phyloP scores from a whole-genome alignment of 2,329 filamentous ascomycete genomes.

The Fusarium irregulare region DNA sequence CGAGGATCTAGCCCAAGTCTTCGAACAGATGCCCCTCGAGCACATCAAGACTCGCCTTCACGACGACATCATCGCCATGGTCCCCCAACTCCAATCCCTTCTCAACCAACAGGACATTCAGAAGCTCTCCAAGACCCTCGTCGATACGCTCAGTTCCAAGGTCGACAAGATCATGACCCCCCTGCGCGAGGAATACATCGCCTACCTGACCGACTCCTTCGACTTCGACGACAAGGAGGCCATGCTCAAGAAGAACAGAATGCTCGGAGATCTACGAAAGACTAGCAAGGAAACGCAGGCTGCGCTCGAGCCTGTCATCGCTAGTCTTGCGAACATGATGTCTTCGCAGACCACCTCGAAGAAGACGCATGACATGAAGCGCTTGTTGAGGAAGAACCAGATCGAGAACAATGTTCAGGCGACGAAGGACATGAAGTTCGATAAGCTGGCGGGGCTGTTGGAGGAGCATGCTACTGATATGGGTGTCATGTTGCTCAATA shows the following conservation, averaged over 20 bases:
- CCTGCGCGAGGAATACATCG: background rate
- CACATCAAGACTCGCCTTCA: constrained; percentile 4
- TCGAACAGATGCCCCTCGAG: background rate
- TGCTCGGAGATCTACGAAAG: background rate
- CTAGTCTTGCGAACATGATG: constrained; percentile 17
- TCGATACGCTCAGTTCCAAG: constrained; percentile 11
- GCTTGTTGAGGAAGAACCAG: constrained; percentile 8
- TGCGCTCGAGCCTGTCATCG: background rate
- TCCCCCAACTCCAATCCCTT: constrained; percentile 13
- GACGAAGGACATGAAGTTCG: constrained; percentile 19
- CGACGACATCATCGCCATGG: constrained; percentile 6
- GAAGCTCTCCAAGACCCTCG: constrained; percentile 1
- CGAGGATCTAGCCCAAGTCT: background rate
- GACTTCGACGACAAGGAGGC: background rate
- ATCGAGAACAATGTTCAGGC: constrained; percentile 24
- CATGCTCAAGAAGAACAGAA: constrained; percentile 9
- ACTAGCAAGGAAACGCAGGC: background rate
- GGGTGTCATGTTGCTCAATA: constrained; percentile 18
- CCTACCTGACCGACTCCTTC: background rate
- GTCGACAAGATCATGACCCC: background rate
- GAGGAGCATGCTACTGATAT: constrained; percentile 18
- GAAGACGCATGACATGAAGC: constrained; percentile 23
- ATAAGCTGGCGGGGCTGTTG: background rate
- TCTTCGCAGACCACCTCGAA: constrained; percentile 25
- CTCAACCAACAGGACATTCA: constrained; percentile 6